Evolutionary conservation across 768 basidiomycete genomes (phyloP), one percentile per base, ranked within the genome.

Genomic region (Agrocybe praecox): DNA sequence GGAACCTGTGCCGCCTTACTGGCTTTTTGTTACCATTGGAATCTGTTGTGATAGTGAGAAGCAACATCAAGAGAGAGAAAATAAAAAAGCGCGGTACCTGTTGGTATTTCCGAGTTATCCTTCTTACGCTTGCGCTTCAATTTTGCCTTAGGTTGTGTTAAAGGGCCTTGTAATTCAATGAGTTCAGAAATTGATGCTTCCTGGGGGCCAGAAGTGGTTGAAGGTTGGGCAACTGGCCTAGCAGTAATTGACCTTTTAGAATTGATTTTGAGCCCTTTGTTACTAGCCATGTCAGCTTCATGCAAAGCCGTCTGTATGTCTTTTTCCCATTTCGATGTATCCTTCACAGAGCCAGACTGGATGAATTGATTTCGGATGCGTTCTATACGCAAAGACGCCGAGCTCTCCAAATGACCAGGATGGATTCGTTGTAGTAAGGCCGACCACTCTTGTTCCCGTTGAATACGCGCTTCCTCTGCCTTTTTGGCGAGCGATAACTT

Each of bases 371-470:
- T 74, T 34, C 79, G 81, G 22, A 92, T 72, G 10, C 80, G 76
- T 21, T 80, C 78, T 8, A 92, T 69, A 23, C 86, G 81, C 55
- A 80, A 66, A 2, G 74, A 75, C 18, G 78, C 73, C 23, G 82
- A 74, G 7, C 80, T 76, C 32, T 77, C 73, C 51, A 87, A 61
- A 7, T 81, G 72, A 1, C 71, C 79, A 2, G 87, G 81, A 71
- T 89, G 82, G 42, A 89, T 70, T 17, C 72, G 75, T 33, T 63
- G 57, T 7, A 94, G 69, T 50, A 94, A 70, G 2, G 65, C 70
- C 2, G 81, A 78, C 91, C 91, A 94, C 55, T 85, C 86, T 32
- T 72, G 73, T 67, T 89, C 87, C 57, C 88, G 79, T 53, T 82
- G 78, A 10, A 67, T 65, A 43, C 78, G 80, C 0, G 85, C 84